Base-by-base conservation (phyloP, 805 yeast species). In the Monosporozyma unispora region DNA sequence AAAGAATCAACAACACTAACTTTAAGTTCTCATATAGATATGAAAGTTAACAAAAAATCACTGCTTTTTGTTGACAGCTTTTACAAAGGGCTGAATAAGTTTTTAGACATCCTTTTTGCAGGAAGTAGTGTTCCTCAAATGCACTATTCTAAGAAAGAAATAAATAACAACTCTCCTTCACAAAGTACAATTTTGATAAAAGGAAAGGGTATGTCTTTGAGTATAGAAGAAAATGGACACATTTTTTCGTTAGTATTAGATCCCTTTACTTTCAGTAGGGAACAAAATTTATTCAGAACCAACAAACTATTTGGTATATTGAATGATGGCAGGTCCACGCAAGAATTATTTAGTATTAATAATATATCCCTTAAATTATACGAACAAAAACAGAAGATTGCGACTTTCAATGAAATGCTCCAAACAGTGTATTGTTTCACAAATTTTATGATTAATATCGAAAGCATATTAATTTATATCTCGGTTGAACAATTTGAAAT, bases 161-260 rank as follows among this genome's bases (percentile, higher is more conserved):
- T 27, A 2, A 39, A 4, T 8, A 21, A 19, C n/a, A 39, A 4
- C 5, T 21, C 27, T 12, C 23, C 27, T 12, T n/a, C 28, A 19
- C 21, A 39, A 39, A 12, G 16, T 12, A 39, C 16, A 2, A 39
- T 11, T 12, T 21, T 39, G 8, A 39, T 39, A 19, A 19, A 10
- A 9, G 42, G 42, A 11, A 39, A 39, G 11, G 41, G 49, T 40
- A 39, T 48, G 2, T 48, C 54, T 12, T 16, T 51, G 3, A 44
- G 48, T 14, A 19, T 49, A 1, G 27, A 27, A 19, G 16, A 43
- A 8, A 25, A 22, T 2, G 21, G 44, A 8, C 46, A 44, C 22
- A 39, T 29, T 29, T 16, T 51, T 2, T 42, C 54, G 11, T 4
- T 49, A 21, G 21, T 51, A 4, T 7, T 45, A 12, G 54, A 51